Conservation (phyloP, 257 asterid genomes). For the Misopates orontium region DNA sequence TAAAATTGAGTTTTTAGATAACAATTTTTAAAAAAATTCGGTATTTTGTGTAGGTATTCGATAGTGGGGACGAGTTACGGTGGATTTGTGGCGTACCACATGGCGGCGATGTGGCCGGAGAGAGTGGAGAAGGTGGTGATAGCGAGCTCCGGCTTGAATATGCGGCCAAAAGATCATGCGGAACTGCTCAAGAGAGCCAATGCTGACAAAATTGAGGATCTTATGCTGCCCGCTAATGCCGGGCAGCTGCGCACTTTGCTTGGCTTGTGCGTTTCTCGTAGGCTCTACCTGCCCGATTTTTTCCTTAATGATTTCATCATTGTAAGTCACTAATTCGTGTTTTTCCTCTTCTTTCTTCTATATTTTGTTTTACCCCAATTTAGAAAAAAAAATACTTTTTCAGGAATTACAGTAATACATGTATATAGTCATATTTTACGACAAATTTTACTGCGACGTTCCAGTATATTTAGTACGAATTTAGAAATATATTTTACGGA, state of each 20-base stretch:
- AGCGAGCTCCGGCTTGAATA: slow-evolving; percentile 73
- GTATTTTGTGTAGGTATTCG: slow-evolving; percentile 30
- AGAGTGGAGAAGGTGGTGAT: slow-evolving; percentile 82
- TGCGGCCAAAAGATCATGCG: slow-evolving; percentile 48
- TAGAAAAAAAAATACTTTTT: too few species aligned
- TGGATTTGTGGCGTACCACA: slow-evolving; percentile 73
- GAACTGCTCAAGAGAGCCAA: slow-evolving; percentile 49
- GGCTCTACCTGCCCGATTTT: slow-evolving; percentile 55
- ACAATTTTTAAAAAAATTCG: background rate
- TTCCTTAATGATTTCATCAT: slow-evolving; percentile 54
- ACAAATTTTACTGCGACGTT: too few species aligned
- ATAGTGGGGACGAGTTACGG: slow-evolving; percentile 87
- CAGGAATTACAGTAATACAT: too few species aligned
- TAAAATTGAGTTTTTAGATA: background rate
- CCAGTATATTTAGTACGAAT: too few species aligned
- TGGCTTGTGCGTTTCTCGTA: slow-evolving; percentile 36
- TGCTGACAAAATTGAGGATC: slow-evolving; percentile 45
- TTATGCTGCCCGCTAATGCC: slow-evolving; percentile 58
- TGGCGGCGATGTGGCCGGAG: slow-evolving; percentile 73
- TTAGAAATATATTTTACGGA: too few species aligned
- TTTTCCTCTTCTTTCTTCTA: background rate
- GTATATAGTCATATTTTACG: too few species aligned
- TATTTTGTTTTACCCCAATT: background rate
- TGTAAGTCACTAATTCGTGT: slow-evolving; percentile 28
- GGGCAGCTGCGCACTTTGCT: slow-evolving; percentile 38